Conservation (phyloP, 2,329 filamentous ascomycete species). For the Talaromyces pinophilus region DNA sequence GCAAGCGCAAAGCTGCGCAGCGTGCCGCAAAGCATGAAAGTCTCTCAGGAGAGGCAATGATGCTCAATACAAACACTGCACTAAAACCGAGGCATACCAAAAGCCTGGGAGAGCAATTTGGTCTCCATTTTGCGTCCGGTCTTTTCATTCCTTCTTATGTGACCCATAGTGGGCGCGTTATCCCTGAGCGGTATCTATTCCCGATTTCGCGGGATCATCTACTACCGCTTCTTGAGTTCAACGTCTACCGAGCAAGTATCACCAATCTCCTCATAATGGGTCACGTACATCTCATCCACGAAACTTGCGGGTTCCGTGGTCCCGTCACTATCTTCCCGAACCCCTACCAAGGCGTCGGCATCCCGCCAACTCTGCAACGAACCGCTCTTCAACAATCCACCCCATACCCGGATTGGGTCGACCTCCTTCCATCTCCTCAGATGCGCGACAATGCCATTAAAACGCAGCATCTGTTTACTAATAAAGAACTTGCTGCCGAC, state of each 20-base stretch:
- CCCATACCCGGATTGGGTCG: conserved; percentile 39
- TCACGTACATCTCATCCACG: conserved; percentile 4
- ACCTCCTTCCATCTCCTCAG: conserved; percentile 41
- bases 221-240: conserved; percentile 30
- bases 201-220: conserved; percentile 26
- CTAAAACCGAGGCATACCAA: background rate
- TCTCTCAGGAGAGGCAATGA: background rate
- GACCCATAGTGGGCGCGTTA: background rate
- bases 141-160: conserved; percentile 6
- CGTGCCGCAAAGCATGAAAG: background rate
- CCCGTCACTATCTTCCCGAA: conserved; percentile 1
- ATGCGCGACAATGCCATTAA: conserved; percentile 40
- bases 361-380: conserved; percentile 34
- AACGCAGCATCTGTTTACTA: conserved; percentile 30
- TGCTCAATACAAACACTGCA: background rate
- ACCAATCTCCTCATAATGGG: conserved; percentile 28
- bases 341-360: conserved; percentile 2
- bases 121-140: background rate
- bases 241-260: conserved; percentile 29
- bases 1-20: conserved; percentile 13
- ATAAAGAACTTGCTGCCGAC: conserved; percentile 40
- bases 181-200: conserved; percentile 11
- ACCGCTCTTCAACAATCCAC: conserved; percentile 36
- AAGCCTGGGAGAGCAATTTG: background rate
- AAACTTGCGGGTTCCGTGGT: conserved; percentile 2